Evolutionary conservation across 139 green algal genomes (phyloP), one percentile per base, ranked within the genome.

Genomic region (Monoraphidium neglectum): DNA sequence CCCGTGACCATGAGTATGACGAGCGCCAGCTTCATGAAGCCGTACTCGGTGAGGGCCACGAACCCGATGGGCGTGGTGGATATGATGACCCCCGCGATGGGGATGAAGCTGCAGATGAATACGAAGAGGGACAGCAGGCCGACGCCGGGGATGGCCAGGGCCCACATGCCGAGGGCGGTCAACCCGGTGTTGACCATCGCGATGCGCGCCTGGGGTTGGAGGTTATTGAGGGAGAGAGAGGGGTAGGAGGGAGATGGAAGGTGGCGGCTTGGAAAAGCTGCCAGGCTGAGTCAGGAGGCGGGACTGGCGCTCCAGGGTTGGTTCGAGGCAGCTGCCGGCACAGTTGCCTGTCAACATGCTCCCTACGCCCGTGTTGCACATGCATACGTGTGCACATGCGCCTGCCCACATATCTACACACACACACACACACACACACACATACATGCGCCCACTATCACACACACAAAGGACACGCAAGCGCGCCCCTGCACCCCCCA

Each of bases 81-180:
- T 49, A 98, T 94, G 85, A 97, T 91, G 67, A 92, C 86, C n/a
- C 94, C 94, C 6, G 93, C 93, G 49, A 98, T 94, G 72, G 92
- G 93, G 33, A 92, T 84, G 84, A 80, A 84, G 60, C 79, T 88
- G 88, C 94, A 98, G 40, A 96, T 84, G 83, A 98, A 98, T 16
- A 98, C 95, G 73, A 98, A 95, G 13, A 98, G 82, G 0, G 90
- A 94, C 21, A 98, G 85, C 37, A 97, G 86, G 30, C 87, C 92
- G 2, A 97, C 82, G 63, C 93, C 91, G 0, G 95, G 93, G 28
- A 98, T 91, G 1, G 84, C 51, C 64, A 98, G 84, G 15, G 84
- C 32, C 83, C 90, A 96, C 88, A 98, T 96, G 78, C 95, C 95
- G 26, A 91, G 28, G 0, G 85, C 87, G 0, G 95, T 98, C 15